These are phyloP conservation scores for Didymella lethalis DNA, from an alignment of 2,329 filamentous ascomycete species.

Conservation along the genomic window DNA sequence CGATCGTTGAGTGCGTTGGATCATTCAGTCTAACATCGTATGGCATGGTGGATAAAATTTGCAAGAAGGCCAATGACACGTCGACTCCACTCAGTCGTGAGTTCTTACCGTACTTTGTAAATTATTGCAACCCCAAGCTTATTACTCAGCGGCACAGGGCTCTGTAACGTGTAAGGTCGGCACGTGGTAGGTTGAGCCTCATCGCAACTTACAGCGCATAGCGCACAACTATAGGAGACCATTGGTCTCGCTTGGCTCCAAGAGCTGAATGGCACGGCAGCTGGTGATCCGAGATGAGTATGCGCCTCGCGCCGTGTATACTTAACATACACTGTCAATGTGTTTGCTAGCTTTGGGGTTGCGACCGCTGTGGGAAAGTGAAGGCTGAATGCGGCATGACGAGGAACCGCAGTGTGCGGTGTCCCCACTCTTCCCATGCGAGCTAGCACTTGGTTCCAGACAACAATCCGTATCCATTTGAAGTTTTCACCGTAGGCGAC, in stretches of 20 bases:
- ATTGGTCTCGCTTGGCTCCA: slow-evolving; percentile 11
- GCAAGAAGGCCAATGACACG: slow-evolving; percentile 30
- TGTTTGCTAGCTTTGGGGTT: slow-evolving; percentile 6
- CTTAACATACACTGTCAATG: slow-evolving; percentile 17
- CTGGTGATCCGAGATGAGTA: slow-evolving; percentile 4
- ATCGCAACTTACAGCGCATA: slow-evolving; percentile 8
- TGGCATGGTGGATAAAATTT: slow-evolving; percentile 35
- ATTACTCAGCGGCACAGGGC: background rate
- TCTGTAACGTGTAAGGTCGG: slow-evolving; percentile 12
- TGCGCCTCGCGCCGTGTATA: slow-evolving; percentile 3
- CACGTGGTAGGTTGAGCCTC: slow-evolving; percentile 1
- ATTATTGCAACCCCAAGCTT: background rate
- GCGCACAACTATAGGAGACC: slow-evolving; percentile 1
- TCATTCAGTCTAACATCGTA: slow-evolving; percentile 34
- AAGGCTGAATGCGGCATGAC: slow-evolving; percentile 21
- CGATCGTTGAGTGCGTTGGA: slow-evolving; percentile 23
- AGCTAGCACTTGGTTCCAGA: slow-evolving; percentile 17
- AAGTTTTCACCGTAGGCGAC: slow-evolving; percentile 16
- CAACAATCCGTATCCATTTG: slow-evolving; percentile 13
- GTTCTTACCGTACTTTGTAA: background rate
- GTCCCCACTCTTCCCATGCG: slow-evolving; percentile 10
- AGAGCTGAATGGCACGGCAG: slow-evolving; percentile 9
- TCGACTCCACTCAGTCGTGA: slow-evolving; percentile 31
- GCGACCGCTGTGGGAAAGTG: slow-evolving; percentile 17
- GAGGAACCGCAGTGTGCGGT: slow-evolving; percentile 7